phyloP scores from a whole-genome alignment of 306 rosid species.

The Canavalia ensiformis region DNA sequence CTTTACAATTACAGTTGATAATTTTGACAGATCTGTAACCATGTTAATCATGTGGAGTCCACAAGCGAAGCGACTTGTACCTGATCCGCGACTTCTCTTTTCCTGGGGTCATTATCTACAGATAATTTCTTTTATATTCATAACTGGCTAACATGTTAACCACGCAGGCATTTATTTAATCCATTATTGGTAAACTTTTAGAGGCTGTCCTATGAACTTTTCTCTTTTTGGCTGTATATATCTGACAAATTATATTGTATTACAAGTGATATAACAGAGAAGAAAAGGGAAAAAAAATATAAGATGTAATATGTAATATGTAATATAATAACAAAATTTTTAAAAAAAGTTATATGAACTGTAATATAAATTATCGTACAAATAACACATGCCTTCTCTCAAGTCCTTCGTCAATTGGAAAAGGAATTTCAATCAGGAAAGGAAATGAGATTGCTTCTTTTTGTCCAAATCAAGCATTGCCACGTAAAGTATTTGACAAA shows the following conservation, averaged over 20 bases:
- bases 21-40: not conserved
- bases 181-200: not conserved
- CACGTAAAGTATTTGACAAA: constrained; percentile 43
- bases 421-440: constrained; percentile 14
- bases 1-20: not conserved
- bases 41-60: not conserved
- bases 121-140: not conserved
- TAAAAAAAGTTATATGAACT: too few species aligned
- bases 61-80: not conserved
- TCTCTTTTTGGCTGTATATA: not conserved
- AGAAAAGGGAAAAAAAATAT: too few species aligned
- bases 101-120: not conserved
- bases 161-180: not conserved
- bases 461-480: constrained; percentile 40
- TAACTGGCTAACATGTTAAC: not conserved
- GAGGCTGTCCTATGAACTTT: not conserved
- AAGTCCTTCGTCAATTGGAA: constrained; percentile 6
- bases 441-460: constrained; percentile 15
- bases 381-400: not conserved
- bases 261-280: too few species aligned
- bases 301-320: too few species aligned
- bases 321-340: too few species aligned
- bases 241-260: too few species aligned
- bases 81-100: not conserved
- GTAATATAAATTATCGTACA: too few species aligned